phyloP scores from a whole-genome alignment of 345 rosid species.

The Dimocarpus longan region DNA sequence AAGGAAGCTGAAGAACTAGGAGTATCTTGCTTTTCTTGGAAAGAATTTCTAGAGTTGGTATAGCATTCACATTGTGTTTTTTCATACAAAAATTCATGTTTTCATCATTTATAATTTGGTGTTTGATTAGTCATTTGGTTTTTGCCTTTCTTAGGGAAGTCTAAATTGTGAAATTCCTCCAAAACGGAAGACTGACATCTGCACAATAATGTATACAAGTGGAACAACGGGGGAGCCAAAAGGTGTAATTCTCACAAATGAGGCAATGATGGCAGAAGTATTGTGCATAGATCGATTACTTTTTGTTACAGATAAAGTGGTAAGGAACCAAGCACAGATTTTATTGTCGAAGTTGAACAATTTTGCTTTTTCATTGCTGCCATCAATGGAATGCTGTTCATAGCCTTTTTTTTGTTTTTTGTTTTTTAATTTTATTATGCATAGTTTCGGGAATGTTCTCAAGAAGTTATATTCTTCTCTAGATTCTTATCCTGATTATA shows the following conservation, averaged over 20 bases:
- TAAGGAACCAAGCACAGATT: constrained; percentile 25
- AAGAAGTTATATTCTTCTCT: too few relatives aligned
- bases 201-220: constrained; percentile 95
- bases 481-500: too few relatives aligned
- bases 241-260: constrained; percentile 78
- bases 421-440: too few relatives aligned
- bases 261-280: constrained; percentile 67
- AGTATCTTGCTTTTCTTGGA: constrained; percentile 82
- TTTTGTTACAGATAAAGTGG: constrained; percentile 63
- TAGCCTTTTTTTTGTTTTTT: too few relatives aligned
- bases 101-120: neutral
- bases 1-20: constrained; percentile 72
- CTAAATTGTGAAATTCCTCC: constrained; percentile 59
- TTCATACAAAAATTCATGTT: neutral
- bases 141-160: constrained; percentile 48
- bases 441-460: too few relatives aligned
- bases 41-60: constrained; percentile 67
- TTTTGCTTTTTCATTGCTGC: neutral
- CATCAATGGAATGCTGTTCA: too few relatives aligned
- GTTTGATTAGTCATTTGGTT: constrained; percentile 12
- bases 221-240: constrained; percentile 99
- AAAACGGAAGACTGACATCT: constrained; percentile 66
- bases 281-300: constrained; percentile 75
- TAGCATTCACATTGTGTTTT: constrained; percentile 2
- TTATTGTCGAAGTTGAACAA: neutral